Evolutionary conservation across 2,329 filamentous ascomycete genomes (phyloP), one percentile per base, ranked within the genome.

Genomic region (Colletotrichum kahawae): DNA sequence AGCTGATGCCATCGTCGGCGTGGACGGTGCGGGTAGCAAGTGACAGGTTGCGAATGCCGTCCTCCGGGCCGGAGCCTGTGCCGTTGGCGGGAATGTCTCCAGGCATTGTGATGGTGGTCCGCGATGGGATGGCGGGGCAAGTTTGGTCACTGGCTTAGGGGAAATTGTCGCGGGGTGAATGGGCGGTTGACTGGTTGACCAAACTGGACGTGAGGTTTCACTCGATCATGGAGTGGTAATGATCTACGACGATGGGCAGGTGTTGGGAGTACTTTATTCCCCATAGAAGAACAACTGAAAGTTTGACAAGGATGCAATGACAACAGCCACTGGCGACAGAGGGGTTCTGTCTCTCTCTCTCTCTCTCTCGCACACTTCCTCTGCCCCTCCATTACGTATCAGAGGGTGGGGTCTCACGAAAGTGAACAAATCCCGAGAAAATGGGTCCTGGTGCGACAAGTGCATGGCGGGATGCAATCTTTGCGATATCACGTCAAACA

Each of bases 11-110:
- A 85, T 97, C 93, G 81, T 98, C 95, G 77, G 94, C 95, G 83
- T 98, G 95, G 77, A 98, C 87, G n/a, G 94, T 91, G 71, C 91
- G 89, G 7, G 95, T 95, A 9, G 94, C 90, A 64, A 94, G 86
- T 6, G 91, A 88, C 65, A 91, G 84, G 74, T 83, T 76, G 76
- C 82, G 82, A 10, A 80, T 75, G 60, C 78, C 79, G 57, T 66
- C 27, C 36, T 43, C 67, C 66, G 74, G 48, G 38, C 36, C 67
- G 54, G 64, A 31, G 31, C 38, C 60, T 43, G 64, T 31, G 43
- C 63, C 62, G 31, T 64, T 34, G 36, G 67, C 21, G 24, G 70
- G 48, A 34, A n/a, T 67, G 38, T 74, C 62, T 67, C 54, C 62
- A 54, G 73, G 21, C 73, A 68, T 68, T n/a, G 31, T 60, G 14